Percentiles rank a stretch among this genome's conserved stretches.
Evolutionary conservation across 495 filamentous ascomycete species (phyloP).

Genomic region (Astrocystis sublimbata): DNA sequence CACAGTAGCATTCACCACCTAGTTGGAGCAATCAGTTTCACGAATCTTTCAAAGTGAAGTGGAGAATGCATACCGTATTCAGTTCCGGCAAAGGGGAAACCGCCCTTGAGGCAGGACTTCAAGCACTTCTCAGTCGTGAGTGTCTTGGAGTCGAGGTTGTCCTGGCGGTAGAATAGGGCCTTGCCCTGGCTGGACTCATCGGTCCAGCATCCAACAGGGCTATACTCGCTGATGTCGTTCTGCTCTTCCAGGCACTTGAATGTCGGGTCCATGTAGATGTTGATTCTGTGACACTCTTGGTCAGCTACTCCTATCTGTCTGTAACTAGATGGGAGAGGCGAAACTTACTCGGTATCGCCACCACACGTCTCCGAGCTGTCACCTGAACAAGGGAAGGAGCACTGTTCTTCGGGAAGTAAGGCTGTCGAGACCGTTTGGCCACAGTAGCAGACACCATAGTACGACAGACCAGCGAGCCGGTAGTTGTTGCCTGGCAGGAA

Average conservation of each 20-base stretch:
- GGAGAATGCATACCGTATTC: conserved; percentile 39
- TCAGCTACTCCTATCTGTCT: no score
- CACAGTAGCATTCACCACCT: conserved; percentile 46
- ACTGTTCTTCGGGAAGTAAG: conserved; percentile 36
- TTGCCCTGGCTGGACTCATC: conserved; percentile 50
- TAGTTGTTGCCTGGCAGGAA: conserved; percentile 44
- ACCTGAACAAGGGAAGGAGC: conserved; percentile 50
- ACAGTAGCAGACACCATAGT: conserved; percentile 57
- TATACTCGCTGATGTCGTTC: conserved; percentile 45
- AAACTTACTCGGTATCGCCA: conserved; percentile 42
- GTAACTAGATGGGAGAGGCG: no score
- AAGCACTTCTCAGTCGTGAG: conserved; percentile 51
- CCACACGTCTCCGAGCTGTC: conserved; percentile 50
- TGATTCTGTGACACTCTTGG: no score
- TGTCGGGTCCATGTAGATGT: conserved; percentile 55
- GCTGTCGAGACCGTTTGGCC: conserved; percentile 46
- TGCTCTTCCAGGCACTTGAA: conserved; percentile 44
- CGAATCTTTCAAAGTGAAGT: neutral
- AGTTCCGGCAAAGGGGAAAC: conserved; percentile 54
- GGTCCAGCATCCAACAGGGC: conserved; percentile 57
- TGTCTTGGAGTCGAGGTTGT: conserved; percentile 33
- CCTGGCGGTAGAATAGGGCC: conserved; percentile 50
- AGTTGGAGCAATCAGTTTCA: conserved; percentile 17
- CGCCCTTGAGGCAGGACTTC: conserved; percentile 44
- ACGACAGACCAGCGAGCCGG: conserved; percentile 56